A percentile compares a stretch with the other conserved stretches of the same genome.
Evolutionary conservation across 345 rosid genomes (phyloP).

Genomic region (Odontarrhena argentea): DNA sequence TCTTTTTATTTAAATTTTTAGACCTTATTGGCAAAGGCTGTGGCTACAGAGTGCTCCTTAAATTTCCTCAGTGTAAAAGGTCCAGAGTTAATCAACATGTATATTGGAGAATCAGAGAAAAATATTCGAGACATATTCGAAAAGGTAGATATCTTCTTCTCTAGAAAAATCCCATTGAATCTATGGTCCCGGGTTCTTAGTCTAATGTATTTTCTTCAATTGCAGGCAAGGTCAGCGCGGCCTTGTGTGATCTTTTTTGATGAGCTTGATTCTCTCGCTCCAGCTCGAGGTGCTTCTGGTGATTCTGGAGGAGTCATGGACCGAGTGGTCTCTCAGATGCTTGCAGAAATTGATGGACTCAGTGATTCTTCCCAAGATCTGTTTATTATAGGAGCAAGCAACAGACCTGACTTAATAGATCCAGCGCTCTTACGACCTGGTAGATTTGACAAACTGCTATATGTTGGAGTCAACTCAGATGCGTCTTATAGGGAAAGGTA

Average conservation of each 20-base stretch:
- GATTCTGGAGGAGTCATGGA: constrained; percentile 99
- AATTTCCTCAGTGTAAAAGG: constrained; percentile 97
- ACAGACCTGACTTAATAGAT: constrained; percentile 95
- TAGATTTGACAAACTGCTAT: constrained; percentile 91
- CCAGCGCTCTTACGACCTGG: constrained; percentile 97
- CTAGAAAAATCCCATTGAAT: neutral
- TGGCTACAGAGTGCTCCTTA: constrained; percentile 95
- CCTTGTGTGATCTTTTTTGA: constrained; percentile 99
- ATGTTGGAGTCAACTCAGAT: constrained; percentile 91
- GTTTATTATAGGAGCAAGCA: constrained; percentile 97
- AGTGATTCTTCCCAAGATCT: constrained; percentile 88
- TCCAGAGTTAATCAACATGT: constrained; percentile 98
- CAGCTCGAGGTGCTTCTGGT: constrained; percentile 97
- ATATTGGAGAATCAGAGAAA: constrained; percentile 98
- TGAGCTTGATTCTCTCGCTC: constrained; percentile 98
- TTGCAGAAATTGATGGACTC: constrained; percentile 97
- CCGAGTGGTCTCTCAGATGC: constrained; percentile 99
- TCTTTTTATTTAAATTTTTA: constrained; percentile 43
- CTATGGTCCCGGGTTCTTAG: neutral
- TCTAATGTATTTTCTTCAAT: neutral
- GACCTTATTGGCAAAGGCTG: constrained; percentile 98
- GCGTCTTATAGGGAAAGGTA: constrained; percentile 89
- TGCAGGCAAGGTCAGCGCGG: constrained; percentile 93
- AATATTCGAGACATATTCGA: constrained; percentile 94
- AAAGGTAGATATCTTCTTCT: constrained; percentile 53